Conservation (phyloP, 345 rosid species). For the Hypericum perforatum region DNA sequence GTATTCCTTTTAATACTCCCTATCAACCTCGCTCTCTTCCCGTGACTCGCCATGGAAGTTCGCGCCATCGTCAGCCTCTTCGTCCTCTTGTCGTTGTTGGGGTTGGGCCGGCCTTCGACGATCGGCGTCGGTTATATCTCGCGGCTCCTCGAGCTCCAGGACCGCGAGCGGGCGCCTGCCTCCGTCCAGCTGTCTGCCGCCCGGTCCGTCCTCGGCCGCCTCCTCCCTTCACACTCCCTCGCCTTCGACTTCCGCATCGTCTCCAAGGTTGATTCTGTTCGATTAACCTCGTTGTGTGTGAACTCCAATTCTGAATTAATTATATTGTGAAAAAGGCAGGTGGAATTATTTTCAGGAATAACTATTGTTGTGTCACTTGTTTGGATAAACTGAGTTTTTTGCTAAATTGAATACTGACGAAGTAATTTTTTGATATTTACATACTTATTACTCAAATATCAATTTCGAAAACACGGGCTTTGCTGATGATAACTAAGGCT, state of each 20-base stretch:
- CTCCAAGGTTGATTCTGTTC: constrained; percentile 26
- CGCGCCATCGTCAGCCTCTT: constrained; percentile 14
- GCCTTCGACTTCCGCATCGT: constrained; percentile 46
- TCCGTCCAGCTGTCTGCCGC: constrained; percentile 51
- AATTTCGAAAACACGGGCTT: too few species aligned
- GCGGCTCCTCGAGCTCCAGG: constrained; percentile 48
- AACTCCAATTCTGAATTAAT: too few species aligned
- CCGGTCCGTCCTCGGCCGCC: constrained; percentile 38
- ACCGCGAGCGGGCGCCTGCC: constrained; percentile 48
- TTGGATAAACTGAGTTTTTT: too few species aligned
- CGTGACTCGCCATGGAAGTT: constrained; percentile 12
- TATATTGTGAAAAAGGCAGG: too few species aligned
- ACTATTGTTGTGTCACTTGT: too few species aligned
- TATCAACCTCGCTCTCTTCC: too few species aligned
- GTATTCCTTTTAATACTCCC: too few species aligned
- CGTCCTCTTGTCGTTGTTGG: constrained; percentile 8
- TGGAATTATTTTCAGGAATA: too few species aligned
- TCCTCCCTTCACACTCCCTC: constrained; percentile 45
- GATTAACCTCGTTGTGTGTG: not conserved
- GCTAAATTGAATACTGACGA: too few species aligned
- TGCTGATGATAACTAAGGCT: too few species aligned
- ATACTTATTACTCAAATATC: too few species aligned
- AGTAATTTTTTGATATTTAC: too few species aligned
- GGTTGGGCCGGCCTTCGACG: constrained; percentile 30
- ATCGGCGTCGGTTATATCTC: constrained; percentile 55